phyloP scores from a whole-genome alignment of 169 alveolate species.

The Plasmodium vivax region DNA sequence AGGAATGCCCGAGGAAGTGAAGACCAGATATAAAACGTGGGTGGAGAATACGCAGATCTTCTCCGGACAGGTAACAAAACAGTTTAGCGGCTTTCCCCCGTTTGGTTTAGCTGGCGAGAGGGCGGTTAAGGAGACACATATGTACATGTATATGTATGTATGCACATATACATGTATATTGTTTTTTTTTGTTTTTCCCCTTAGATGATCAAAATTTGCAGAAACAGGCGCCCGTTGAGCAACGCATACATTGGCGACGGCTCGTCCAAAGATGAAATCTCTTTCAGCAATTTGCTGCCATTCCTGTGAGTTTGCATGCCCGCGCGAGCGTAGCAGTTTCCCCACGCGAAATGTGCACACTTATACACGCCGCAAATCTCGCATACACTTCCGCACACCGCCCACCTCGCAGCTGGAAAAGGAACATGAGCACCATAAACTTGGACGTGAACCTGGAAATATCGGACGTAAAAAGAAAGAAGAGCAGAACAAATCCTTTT shows the following conservation, averaged over 20 bases:
- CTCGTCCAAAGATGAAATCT: slow-evolving; percentile 36
- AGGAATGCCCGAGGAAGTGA: slow-evolving; percentile 61
- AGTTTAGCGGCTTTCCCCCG: neutral
- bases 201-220: slow-evolving; percentile 68
- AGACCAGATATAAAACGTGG: slow-evolving; percentile 62
- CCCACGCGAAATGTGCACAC: neutral
- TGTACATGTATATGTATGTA: too few relatives aligned
- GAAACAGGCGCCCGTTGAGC: slow-evolving; percentile 53
- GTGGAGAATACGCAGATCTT: slow-evolving; percentile 52
- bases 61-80: slow-evolving; percentile 60
- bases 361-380: neutral
- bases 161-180: neutral
- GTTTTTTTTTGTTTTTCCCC: neutral
- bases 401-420: slow-evolving; percentile 36
- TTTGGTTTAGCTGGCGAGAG: neutral
- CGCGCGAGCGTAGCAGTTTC: neutral
- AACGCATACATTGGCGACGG: slow-evolving; percentile 37
- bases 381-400: neutral
- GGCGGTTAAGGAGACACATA: neutral
- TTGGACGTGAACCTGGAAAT: slow-evolving; percentile 22
- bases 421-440: slow-evolving; percentile 54
- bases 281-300: slow-evolving; percentile 42
- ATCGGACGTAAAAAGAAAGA: slow-evolving; percentile 27
- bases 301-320: slow-evolving; percentile 13
- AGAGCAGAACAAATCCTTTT: neutral